These are phyloP conservation scores for Rhynchospora breviuscula DNA, from an alignment of 176 grass and related monocot species.

Conservation along the genomic window DNA sequence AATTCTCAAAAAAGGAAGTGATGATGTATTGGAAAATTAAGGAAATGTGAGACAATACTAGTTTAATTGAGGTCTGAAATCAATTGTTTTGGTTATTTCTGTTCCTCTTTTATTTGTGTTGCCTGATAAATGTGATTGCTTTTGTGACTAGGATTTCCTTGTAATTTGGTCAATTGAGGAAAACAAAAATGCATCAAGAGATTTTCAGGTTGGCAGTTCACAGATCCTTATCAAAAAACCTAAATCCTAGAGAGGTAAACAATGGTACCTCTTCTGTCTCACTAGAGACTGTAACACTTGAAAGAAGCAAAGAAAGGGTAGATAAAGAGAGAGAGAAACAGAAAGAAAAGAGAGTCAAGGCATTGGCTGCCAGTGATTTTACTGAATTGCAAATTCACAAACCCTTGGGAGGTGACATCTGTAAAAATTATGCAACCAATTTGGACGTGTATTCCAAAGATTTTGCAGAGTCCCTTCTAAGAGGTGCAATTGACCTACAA, in stretches of 20 bases:
- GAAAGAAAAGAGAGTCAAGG: conserved; percentile 39
- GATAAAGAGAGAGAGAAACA: conserved; percentile 18
- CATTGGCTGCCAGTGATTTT: conserved; percentile 25
- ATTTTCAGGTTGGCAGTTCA: conserved; percentile 78
- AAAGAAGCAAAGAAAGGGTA: conserved; percentile 26
- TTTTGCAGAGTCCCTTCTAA: conserved; percentile 64
- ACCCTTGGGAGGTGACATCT: conserved; percentile 17
- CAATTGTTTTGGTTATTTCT: conserved; percentile 13
- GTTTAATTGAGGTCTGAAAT: conserved; percentile 9
- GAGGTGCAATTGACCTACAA: conserved; percentile 66
- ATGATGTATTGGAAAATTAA: neutral
- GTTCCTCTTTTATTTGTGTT: conserved; percentile 8
- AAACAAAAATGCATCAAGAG: conserved; percentile 66
- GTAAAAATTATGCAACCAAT: neutral
- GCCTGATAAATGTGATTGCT: conserved; percentile 31
- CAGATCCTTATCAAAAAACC: conserved; percentile 71
- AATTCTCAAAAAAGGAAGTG: neutral
- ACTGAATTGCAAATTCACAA: conserved; percentile 35
- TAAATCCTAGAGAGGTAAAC: conserved; percentile 25
- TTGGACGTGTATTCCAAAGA: conserved; percentile 30
- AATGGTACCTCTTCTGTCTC: conserved; percentile 33
- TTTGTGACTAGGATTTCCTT: neutral
- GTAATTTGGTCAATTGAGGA: conserved; percentile 12
- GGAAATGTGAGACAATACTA: neutral
- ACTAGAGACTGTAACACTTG: conserved; percentile 33